phyloP scores from a whole-genome alignment of 257 asterid species.

The Cordia subcordata region DNA sequence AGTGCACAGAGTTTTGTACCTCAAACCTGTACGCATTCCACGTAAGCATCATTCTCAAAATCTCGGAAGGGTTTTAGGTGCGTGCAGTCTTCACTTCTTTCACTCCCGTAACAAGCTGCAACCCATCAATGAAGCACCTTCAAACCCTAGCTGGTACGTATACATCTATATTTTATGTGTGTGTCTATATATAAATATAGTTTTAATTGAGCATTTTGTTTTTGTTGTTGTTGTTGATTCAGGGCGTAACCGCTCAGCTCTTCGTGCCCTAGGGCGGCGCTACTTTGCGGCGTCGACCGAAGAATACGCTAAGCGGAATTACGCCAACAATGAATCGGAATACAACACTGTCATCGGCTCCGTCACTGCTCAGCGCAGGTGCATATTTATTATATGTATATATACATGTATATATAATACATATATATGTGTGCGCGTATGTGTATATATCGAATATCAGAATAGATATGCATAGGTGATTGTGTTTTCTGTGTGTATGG shows the following conservation, averaged over 20 bases:
- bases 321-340: conserved; percentile 72
- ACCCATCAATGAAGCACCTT: conserved; percentile 46
- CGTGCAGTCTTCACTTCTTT: neutral
- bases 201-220: neutral
- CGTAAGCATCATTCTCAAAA: neutral
- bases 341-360: conserved; percentile 79
- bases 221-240: no score
- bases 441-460: conserved; percentile 10
- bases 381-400: neutral
- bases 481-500: neutral
- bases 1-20: no score
- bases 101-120: neutral
- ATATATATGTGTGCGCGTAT: neutral
- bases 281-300: conserved; percentile 53
- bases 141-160: conserved; percentile 46
- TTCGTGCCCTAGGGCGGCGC: conserved; percentile 61
- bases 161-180: neutral
- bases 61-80: neutral
- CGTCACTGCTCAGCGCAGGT: conserved; percentile 67
- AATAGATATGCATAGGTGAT: neutral
- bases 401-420: neutral
- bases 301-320: conserved; percentile 67
- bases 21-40: neutral
- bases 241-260: conserved; percentile 47
- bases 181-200: neutral